A percentile compares a stretch with the other conserved stretches of the same genome.
phyloP scores from a whole-genome alignment of 306 rosid species.

The Pterocarpus macrocarpus region DNA sequence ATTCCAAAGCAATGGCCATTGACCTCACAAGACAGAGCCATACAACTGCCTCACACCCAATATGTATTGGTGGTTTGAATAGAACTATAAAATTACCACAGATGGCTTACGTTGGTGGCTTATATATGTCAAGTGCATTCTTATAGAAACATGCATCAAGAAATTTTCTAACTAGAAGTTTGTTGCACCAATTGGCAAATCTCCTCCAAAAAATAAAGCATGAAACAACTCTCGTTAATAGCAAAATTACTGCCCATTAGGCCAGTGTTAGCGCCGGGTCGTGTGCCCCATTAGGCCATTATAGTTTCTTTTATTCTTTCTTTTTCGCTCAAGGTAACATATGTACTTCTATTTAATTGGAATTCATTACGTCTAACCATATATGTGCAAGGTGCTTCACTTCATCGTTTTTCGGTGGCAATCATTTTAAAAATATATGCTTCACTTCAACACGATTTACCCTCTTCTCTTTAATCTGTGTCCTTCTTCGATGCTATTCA shows the following conservation, averaged over 20 bases:
- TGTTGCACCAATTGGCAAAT: constrained; percentile 15
- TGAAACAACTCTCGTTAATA: not conserved
- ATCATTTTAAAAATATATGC: too few species aligned
- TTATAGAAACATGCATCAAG: constrained; percentile 19
- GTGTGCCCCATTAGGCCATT: too few species aligned
- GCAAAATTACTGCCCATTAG: too few species aligned
- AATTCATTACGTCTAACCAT: too few species aligned
- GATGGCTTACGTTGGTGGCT: constrained; percentile 33
- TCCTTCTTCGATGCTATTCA: not conserved
- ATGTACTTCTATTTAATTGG: too few species aligned
- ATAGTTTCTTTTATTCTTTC: too few species aligned
- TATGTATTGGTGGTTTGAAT: too few species aligned
- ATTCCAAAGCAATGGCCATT: constrained; percentile 36
- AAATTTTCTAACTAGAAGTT: constrained; percentile 19
- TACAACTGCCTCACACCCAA: not conserved
- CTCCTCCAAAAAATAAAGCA: not conserved
- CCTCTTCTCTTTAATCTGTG: not conserved
- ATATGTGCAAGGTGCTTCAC: too few species aligned
- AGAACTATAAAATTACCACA: too few species aligned
- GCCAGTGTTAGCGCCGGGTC: too few species aligned
- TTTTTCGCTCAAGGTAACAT: too few species aligned
- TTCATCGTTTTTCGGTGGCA: too few species aligned
- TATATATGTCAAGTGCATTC: constrained; percentile 7
- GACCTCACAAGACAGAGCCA: constrained; percentile 29
- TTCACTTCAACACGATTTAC: not conserved